Conservation (phyloP, 192 early-diverging fungal species). For the Allomyces macrogynus region DNA sequence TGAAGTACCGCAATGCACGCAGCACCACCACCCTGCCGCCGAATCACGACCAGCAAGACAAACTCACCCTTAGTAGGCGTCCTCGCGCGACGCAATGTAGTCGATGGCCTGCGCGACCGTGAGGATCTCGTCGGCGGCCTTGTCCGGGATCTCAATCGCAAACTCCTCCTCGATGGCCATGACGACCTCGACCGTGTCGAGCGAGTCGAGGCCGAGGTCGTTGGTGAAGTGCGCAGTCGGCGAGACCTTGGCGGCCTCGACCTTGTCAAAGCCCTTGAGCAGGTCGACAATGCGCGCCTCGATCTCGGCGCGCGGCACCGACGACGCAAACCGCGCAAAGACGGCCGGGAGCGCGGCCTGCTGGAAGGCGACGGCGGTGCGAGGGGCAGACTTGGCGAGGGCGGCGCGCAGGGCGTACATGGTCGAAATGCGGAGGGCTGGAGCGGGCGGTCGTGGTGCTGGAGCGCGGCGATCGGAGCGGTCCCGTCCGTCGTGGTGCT, state of each 20-base stretch:
- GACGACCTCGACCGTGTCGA: constrained; percentile 95
- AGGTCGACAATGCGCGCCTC: constrained; percentile 74
- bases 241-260: constrained; percentile 75
- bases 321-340: constrained; percentile 52
- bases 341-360: constrained; percentile 10
- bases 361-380: neutral
- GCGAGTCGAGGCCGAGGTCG: constrained; percentile 86
- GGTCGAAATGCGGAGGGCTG: no score
- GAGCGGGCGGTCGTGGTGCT: no score
- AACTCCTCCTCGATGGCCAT: constrained; percentile 99
- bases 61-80: constrained; percentile 36
- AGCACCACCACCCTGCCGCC: no score
- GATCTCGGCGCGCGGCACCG: constrained; percentile 44
- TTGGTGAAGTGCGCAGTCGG: constrained; percentile 68
- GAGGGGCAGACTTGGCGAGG: constrained; percentile 6
- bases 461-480: no score
- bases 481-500: no score
- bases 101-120: constrained; percentile 75
- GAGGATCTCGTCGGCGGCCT: constrained; percentile 89
- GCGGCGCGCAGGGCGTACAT: constrained; percentile 12
- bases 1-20: no score
- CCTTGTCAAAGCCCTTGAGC: constrained; percentile 90
- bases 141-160: constrained; percentile 90
- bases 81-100: constrained; percentile 45
- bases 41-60: no score